A percentile compares a stretch with the other conserved stretches of the same genome.
Evolutionary conservation across 148 eudicot genomes (phyloP).

Genomic region (Spergularia bocconei): DNA sequence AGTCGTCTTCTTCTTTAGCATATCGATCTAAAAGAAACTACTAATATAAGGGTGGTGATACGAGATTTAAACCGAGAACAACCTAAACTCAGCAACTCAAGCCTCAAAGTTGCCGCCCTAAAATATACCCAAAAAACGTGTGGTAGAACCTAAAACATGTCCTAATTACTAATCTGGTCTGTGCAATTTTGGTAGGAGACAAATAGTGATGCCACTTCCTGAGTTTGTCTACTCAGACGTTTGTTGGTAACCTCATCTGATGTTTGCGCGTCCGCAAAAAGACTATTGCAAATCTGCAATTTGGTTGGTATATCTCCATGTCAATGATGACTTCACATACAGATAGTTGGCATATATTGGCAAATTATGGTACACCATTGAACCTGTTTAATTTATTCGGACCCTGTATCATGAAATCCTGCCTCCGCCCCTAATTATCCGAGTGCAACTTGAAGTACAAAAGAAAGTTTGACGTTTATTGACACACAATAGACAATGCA

Average conservation of each 20-base stretch:
- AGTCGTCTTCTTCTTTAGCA: too few relatives aligned
- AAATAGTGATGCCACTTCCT: conserved; percentile 1
- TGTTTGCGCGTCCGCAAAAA: neutral
- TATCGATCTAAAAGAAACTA: too few relatives aligned
- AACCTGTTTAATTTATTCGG: too few relatives aligned
- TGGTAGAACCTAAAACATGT: neutral
- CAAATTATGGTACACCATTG: too few relatives aligned
- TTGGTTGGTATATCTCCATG: neutral
- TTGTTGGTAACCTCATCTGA: conserved; percentile 6
- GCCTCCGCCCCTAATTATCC: too few relatives aligned
- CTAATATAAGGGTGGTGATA: too few relatives aligned
- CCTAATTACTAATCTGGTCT: neutral
- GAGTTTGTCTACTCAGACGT: neutral
- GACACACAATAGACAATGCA: neutral
- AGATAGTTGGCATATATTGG: neutral
- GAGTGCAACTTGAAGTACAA: neutral
- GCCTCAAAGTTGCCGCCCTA: too few relatives aligned
- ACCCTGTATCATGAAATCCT: too few relatives aligned
- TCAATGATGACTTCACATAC: conserved; percentile 15
- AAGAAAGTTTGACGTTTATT: conserved; percentile 19
- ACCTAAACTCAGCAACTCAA: too few relatives aligned
- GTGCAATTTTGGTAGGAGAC: conserved; percentile 23
- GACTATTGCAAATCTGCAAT: neutral
- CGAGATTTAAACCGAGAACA: too few relatives aligned
- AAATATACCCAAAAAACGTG: neutral